Conservation (phyloP, 768 basidiomycete genomes). For the Phylloporus arenicola region DNA sequence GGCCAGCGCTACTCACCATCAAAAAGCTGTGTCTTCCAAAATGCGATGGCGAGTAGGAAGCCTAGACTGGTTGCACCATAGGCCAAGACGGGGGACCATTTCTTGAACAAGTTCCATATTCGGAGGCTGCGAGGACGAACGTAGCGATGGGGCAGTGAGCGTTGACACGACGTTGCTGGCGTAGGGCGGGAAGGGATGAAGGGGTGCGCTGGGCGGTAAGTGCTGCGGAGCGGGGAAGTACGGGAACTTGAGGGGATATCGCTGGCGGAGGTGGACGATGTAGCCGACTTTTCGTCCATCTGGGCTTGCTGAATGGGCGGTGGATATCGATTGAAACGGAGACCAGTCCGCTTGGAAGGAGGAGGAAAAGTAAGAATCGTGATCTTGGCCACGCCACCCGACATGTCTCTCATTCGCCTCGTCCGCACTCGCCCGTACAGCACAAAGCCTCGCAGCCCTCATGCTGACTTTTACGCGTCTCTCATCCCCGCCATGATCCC, state of each 20-base stretch:
- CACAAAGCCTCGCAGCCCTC: conserved; percentile 35
- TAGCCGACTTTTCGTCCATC: conserved; percentile 23
- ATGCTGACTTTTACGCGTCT: conserved; percentile 64
- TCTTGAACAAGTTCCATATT: conserved; percentile 55
- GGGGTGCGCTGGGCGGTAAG: conserved; percentile 14
- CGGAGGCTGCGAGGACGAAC: conserved; percentile 46
- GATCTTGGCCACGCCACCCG: conserved; percentile 6
- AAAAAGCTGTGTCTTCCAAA: conserved; percentile 82
- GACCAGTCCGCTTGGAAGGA: neutral
- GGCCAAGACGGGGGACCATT: conserved; percentile 73
- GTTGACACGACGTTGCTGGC: conserved; percentile 11
- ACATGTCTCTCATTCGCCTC: conserved; percentile 1
- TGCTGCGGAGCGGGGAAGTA: conserved; percentile 12
- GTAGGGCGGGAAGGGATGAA: conserved; percentile 18
- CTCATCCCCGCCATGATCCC: conserved; percentile 76
- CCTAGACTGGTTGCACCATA: conserved; percentile 74
- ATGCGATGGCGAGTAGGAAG: conserved; percentile 75
- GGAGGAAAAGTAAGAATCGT: neutral
- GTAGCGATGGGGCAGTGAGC: conserved; percentile 28
- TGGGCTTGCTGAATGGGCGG: neutral
- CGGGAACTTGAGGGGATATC: conserved; percentile 19
- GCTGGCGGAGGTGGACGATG: conserved; percentile 4
- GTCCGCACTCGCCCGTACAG: conserved; percentile 7
- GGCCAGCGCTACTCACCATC: conserved; percentile 46
- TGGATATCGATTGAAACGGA: neutral